Evolutionary conservation across 73 alveolate species (phyloP).

Genomic region (Symbiodinium natans): DNA sequence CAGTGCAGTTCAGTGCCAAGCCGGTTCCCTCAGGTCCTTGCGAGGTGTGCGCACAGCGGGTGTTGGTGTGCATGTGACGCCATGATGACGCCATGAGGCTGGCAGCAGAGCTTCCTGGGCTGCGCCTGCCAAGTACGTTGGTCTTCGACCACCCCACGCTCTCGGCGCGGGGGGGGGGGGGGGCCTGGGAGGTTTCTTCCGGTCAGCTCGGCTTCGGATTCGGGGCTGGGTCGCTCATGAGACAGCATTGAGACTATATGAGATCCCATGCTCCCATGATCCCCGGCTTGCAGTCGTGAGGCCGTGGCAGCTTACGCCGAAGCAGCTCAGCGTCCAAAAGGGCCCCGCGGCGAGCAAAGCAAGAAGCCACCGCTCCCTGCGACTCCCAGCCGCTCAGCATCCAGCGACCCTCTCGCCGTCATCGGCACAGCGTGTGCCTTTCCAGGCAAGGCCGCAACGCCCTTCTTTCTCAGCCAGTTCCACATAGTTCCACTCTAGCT

Average conservation of each 20-base stretch:
- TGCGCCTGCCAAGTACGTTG: conserved; percentile 58
- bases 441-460: conserved; percentile 29
- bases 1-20: conserved; percentile 44
- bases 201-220: no score
- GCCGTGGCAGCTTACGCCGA: conserved; percentile 81
- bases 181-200: no score
- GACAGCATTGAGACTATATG: no score
- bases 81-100: conserved; percentile 19
- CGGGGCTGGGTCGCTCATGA: no score
- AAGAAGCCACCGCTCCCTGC: not conserved
- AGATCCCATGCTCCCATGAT: no score
- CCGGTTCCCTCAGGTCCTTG: not conserved
- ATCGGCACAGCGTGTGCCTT: conserved; percentile 83
- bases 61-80: no score
- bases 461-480: no score
- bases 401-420: conserved; percentile 56
- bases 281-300: not conserved
- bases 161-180: not conserved
- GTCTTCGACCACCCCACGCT: conserved; percentile 92
- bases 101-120: conserved; percentile 59
- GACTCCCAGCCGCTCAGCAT: not conserved
- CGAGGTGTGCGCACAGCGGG: not conserved
- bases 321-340: not conserved
- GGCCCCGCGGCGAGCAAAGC: not conserved
- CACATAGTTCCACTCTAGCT: no score